phyloP scores from a whole-genome alignment of 441 rosid genomes.

The Metrosideros polymorpha region DNA sequence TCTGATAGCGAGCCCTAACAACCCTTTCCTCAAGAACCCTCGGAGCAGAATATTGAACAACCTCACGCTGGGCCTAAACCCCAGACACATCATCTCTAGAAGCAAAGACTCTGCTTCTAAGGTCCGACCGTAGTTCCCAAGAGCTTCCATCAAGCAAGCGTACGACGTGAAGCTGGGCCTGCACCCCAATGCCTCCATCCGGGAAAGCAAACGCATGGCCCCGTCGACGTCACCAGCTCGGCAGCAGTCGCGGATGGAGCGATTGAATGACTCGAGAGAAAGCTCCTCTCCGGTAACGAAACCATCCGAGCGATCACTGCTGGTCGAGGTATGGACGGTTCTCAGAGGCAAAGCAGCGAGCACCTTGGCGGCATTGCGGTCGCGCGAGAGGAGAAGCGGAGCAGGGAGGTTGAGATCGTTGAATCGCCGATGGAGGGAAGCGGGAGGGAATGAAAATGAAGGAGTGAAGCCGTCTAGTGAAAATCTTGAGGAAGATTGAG shows the following conservation, averaged over 20 bases:
- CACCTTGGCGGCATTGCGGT: neutral
- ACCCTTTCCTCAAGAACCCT: conserved; percentile 48
- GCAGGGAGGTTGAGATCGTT: neutral
- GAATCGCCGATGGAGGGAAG: neutral
- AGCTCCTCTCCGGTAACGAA: conserved; percentile 15
- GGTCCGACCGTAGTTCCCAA: conserved; percentile 37
- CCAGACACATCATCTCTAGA: conserved; percentile 32
- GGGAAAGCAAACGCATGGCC: conserved; percentile 43
- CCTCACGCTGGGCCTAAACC: conserved; percentile 20
- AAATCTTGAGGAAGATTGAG: neutral
- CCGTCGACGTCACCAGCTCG: conserved; percentile 24
- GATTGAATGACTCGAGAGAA: conserved; percentile 16
- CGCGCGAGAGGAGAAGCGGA: neutral
- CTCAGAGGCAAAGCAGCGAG: neutral
- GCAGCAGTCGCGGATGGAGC: conserved; percentile 25
- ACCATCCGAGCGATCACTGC: neutral
- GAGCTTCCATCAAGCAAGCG: conserved; percentile 31
- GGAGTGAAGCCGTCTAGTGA: neutral
- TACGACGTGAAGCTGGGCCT: conserved; percentile 30
- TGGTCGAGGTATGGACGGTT: neutral
- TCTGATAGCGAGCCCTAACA: conserved; percentile 27
- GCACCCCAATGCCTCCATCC: conserved; percentile 39
- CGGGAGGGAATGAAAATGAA: neutral
- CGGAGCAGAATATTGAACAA: conserved; percentile 36
- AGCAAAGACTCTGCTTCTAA: conserved; percentile 57